Conservation (phyloP, 495 filamentous ascomycete genomes). For the Gamarada debralockiae region DNA sequence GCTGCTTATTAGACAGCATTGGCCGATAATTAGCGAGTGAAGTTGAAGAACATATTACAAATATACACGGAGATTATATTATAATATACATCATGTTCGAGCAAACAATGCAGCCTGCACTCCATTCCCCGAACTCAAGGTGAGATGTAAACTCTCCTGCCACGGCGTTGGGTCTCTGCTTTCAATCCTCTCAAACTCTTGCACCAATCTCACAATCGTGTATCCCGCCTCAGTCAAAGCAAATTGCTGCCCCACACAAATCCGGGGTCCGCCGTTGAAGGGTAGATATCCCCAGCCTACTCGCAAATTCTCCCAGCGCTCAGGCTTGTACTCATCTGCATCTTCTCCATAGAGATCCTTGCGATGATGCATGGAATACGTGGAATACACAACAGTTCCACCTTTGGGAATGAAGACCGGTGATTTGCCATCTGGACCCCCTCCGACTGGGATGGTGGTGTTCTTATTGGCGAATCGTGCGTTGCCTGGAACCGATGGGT, state of each 20-base stretch:
- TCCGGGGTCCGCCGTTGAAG: constrained; percentile 60
- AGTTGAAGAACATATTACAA: no score
- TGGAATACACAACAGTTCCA: constrained; percentile 58
- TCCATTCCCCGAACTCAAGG: constrained; percentile 4
- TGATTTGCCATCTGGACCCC: constrained; percentile 61
- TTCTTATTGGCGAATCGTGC: constrained; percentile 65
- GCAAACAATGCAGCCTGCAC: constrained; percentile 5
- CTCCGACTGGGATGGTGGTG: constrained; percentile 71
- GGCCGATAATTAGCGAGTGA: no score
- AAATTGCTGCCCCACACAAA: constrained; percentile 77
- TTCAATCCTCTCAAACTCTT: constrained; percentile 56
- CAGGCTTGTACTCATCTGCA: constrained; percentile 42
- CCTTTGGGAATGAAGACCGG: constrained; percentile 66
- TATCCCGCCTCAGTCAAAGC: constrained; percentile 77
- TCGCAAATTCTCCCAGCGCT: constrained; percentile 68
- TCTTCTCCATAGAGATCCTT: constrained; percentile 47
- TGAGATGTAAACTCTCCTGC: constrained; percentile 21
- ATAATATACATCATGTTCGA: no score
- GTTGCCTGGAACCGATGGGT: constrained; percentile 63
- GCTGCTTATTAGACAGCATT: no score
- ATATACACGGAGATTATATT: no score
- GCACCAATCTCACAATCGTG: constrained; percentile 64
- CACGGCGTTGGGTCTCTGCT: constrained; percentile 35
- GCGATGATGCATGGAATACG: constrained; percentile 72
- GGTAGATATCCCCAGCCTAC: constrained; percentile 39